phyloP scores from a whole-genome alignment of 2,329 filamentous ascomycete species.

The Xylariaceae sp. region DNA sequence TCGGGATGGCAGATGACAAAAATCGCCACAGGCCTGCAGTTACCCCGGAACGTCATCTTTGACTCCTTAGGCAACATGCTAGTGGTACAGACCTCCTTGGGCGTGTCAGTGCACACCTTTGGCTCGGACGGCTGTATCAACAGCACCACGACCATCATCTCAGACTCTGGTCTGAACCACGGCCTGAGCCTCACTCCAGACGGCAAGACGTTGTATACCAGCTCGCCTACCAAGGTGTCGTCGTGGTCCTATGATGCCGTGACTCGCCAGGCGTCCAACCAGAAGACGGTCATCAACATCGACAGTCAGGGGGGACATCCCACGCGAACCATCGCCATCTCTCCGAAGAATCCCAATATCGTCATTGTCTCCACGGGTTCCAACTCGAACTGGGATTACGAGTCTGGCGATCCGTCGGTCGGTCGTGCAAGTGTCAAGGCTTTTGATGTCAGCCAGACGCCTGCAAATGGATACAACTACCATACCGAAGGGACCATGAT shows the following conservation, averaged over 20 bases:
- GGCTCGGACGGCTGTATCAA: conserved; percentile 28
- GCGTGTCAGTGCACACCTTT: conserved; percentile 30
- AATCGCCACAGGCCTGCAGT: conserved; percentile 27
- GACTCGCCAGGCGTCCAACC: conserved; percentile 36
- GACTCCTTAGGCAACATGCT: conserved; percentile 29
- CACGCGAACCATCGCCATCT: conserved; percentile 53
- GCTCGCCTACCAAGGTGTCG: conserved; percentile 45
- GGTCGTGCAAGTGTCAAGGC: conserved; percentile 55
- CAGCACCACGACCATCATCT: conserved; percentile 25
- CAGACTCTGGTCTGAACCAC: conserved; percentile 37
- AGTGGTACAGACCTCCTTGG: conserved; percentile 26
- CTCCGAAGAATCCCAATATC: conserved; percentile 43
- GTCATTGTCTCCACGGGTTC: conserved; percentile 54
- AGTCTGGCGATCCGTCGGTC: conserved; percentile 40
- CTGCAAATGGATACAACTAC: conserved; percentile 35
- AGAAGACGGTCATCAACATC: conserved; percentile 45
- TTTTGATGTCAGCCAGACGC: conserved; percentile 26
- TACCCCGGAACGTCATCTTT: conserved; percentile 27
- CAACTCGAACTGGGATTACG: conserved; percentile 48
- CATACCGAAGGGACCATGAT: conserved; percentile 35
- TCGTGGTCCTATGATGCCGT: conserved; percentile 52
- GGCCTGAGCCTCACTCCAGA: conserved; percentile 38
- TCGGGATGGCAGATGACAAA: conserved; percentile 29
- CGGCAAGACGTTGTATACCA: conserved; percentile 39
- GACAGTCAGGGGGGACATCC: conserved; percentile 50